Conservation (phyloP, 2,329 filamentous ascomycete genomes). For the Apiospora malaysiana region DNA sequence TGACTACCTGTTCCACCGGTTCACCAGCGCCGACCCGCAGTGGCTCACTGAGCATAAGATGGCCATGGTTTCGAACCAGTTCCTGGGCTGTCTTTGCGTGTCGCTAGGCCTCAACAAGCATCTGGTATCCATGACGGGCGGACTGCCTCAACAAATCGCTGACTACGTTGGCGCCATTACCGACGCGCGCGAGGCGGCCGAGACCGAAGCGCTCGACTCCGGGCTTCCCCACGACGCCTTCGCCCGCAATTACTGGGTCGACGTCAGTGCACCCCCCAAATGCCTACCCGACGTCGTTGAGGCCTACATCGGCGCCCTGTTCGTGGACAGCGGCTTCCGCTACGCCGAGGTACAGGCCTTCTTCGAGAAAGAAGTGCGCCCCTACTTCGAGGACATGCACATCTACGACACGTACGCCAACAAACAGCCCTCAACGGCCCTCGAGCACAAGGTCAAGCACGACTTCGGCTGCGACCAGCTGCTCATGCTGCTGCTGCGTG, state of each 20-base stretch:
- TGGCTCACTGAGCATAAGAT: constrained; percentile 99
- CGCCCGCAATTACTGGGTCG: constrained; percentile 72
- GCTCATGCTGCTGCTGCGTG: constrained; percentile 60
- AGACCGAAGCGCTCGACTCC: constrained; percentile 35
- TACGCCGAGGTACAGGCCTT: constrained; percentile 76
- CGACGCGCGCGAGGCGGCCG: constrained; percentile 50
- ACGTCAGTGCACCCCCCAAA: constrained; percentile 70
- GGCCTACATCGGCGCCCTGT: constrained; percentile 86
- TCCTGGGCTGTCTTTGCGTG: constrained; percentile 82
- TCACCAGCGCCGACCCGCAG: constrained; percentile 83
- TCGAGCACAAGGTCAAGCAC: constrained; percentile 67
- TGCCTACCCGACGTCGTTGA: constrained; percentile 85
- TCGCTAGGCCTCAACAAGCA: constrained; percentile 78
- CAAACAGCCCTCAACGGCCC: constrained; percentile 80
- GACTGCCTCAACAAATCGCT: constrained; percentile 51
- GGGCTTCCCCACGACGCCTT: constrained; percentile 41
- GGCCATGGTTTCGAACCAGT: constrained; percentile 98
- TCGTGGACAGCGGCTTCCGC: constrained; percentile 86
- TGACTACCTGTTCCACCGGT: constrained; percentile 78
- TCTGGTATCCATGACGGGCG: constrained; percentile 61
- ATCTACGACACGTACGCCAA: constrained; percentile 88
- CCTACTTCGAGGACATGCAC: constrained; percentile 84
- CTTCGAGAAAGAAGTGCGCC: constrained; percentile 74
- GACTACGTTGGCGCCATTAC: constrained; percentile 65
- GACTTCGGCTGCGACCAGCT: constrained; percentile 69